These are phyloP conservation scores for Trichoderma sp. DNA, from an alignment of 2,329 filamentous ascomycete species.

Conservation along the genomic window DNA sequence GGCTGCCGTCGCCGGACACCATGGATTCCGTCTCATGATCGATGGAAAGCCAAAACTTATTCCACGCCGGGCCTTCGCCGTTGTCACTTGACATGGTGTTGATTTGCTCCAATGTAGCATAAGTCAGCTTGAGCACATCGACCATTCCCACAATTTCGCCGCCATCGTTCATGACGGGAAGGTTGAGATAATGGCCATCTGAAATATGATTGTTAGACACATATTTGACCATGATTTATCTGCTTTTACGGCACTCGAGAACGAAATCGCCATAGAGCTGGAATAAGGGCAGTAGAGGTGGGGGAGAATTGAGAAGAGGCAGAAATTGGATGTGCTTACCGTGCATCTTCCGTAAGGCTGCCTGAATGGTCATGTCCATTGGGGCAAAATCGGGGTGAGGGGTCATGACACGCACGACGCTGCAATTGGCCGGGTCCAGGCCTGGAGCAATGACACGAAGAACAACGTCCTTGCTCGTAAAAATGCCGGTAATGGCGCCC, in stretches of 20 bases:
- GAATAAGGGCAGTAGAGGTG: neutral
- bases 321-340: constrained; percentile 59
- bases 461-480: constrained; percentile 99
- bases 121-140: constrained; percentile 96
- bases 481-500: constrained; percentile 96
- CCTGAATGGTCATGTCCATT: constrained; percentile 98
- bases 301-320: neutral
- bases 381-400: constrained; percentile 98
- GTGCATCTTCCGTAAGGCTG: constrained; percentile 98
- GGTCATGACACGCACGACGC: constrained; percentile 98
- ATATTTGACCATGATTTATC: constrained; percentile 22
- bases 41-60: constrained; percentile 98
- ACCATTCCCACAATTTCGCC: constrained; percentile 99
- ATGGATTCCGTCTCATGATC: constrained; percentile 94
- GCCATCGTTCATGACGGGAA: constrained; percentile 96
- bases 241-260: constrained; percentile 4
- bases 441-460: constrained; percentile 96
- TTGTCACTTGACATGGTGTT: constrained; percentile 91
- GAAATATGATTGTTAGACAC: constrained; percentile 29
- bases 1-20: constrained; percentile 85
- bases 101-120: constrained; percentile 95
- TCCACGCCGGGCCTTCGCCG: constrained; percentile 95
- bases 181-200: constrained; percentile 98
- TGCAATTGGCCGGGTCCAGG: constrained; percentile 91
- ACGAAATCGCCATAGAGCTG: constrained; percentile 4